Evolutionary conservation across 345 rosid genomes (phyloP).

Genomic region (Rhizophora mangle): DNA sequence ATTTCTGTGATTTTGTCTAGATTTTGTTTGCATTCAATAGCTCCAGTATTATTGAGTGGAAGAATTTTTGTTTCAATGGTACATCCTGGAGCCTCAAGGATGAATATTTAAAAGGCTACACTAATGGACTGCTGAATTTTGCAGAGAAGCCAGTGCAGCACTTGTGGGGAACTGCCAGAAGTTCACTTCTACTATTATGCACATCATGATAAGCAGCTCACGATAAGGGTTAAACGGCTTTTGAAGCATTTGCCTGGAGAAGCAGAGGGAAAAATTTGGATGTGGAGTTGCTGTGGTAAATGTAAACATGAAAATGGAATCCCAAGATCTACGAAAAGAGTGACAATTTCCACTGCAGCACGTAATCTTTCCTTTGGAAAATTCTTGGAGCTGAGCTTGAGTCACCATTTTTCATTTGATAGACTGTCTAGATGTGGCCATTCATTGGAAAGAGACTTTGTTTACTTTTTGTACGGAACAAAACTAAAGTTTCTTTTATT

Average conservation of each 20-base stretch:
- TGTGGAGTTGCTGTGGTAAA: slow-evolving; percentile 92
- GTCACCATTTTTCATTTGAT: slow-evolving; percentile 39
- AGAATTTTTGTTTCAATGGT: no score
- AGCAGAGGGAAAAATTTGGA: slow-evolving; percentile 83
- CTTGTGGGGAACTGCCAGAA: slow-evolving; percentile 67
- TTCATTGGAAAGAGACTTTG: slow-evolving; percentile 65
- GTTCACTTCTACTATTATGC: slow-evolving; percentile 81
- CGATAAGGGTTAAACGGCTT: slow-evolving; percentile 62
- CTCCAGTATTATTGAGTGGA: neutral
- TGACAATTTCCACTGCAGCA: slow-evolving; percentile 68
- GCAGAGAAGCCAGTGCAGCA: slow-evolving; percentile 64
- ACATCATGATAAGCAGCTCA: slow-evolving; percentile 74
- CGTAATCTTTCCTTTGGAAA: slow-evolving; percentile 84
- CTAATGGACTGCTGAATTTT: slow-evolving; percentile 28
- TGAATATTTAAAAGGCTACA: slow-evolving; percentile 12
- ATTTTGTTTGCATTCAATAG: neutral
- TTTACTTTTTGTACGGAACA: slow-evolving; percentile 77
- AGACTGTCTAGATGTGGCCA: slow-evolving; percentile 78
- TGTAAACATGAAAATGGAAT: slow-evolving; percentile 53
- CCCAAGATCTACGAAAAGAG: slow-evolving; percentile 72
- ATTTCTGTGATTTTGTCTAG: neutral
- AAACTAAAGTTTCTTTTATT: neutral
- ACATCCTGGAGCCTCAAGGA: neutral
- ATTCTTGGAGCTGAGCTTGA: slow-evolving; percentile 90
- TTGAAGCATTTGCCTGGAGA: slow-evolving; percentile 59